Evolutionary conservation across 345 rosid species (phyloP).

Genomic region (Corchorus capsularis): DNA sequence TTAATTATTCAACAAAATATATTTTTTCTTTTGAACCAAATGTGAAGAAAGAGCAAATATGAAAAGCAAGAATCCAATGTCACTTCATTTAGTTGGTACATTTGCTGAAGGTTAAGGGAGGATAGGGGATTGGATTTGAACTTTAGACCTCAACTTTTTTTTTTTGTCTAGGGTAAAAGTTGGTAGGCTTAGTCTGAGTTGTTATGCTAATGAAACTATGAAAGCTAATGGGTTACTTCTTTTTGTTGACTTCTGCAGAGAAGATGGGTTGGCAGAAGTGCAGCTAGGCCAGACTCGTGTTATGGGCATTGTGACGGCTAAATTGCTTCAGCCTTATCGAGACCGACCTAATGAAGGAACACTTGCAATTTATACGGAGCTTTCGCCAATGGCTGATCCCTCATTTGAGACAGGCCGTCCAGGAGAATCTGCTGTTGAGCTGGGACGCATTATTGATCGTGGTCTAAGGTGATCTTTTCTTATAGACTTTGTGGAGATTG

Average conservation of each 20-base stretch:
- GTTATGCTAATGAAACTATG: not conserved
- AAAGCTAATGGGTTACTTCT: not conserved
- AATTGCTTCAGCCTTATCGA: slow-evolving; percentile 80
- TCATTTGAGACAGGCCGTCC: slow-evolving; percentile 94
- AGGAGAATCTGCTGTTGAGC: slow-evolving; percentile 83
- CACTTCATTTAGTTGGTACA: not conserved
- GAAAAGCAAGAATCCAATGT: no score
- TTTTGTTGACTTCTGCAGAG: slow-evolving; percentile 46
- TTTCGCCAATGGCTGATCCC: slow-evolving; percentile 99
- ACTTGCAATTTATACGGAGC: slow-evolving; percentile 75
- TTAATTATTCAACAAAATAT: not conserved
- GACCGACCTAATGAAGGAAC: slow-evolving; percentile 95
- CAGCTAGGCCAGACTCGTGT: slow-evolving; percentile 93
- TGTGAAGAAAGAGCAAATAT: not conserved
- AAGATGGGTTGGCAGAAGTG: slow-evolving; percentile 93
- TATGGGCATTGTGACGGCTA: slow-evolving; percentile 80
- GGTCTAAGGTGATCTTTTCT: slow-evolving; percentile 68
- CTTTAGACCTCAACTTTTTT: not conserved
- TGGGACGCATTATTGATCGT: slow-evolving; percentile 87
- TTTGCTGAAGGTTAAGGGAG: not conserved
- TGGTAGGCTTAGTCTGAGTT: not conserved
- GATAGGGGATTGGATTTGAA: not conserved
- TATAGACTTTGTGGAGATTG: not conserved
- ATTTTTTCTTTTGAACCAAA: not conserved
- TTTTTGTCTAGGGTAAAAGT: not conserved